These are phyloP conservation scores for Diaporthe eres DNA, from an alignment of 2,329 filamentous ascomycete species.

Conservation along the genomic window DNA sequence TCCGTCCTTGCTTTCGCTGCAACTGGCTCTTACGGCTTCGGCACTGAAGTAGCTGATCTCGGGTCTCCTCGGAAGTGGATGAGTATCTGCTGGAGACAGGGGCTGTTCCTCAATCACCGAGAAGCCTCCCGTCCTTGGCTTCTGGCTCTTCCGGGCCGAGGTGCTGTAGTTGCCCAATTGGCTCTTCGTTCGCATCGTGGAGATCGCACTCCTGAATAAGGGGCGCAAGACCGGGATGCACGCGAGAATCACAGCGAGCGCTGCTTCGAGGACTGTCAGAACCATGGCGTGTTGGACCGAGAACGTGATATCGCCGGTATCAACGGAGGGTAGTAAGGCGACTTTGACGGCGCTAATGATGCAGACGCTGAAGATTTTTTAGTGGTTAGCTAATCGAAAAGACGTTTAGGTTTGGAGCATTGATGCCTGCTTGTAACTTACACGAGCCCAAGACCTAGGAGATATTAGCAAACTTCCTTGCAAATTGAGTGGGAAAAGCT, in stretches of 20 bases:
- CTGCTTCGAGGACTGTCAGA: constrained; percentile 34
- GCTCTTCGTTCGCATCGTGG: constrained; percentile 12
- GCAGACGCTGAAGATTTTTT: constrained; percentile 17
- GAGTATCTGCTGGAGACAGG: not conserved
- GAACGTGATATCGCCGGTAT: constrained; percentile 36
- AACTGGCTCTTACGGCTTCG: constrained; percentile 16
- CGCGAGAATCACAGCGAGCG: constrained; percentile 25
- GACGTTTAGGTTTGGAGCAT: not conserved
- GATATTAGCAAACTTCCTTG: not conserved
- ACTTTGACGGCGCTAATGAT: constrained; percentile 38
- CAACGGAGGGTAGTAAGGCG: constrained; percentile 31
- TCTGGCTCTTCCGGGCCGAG: constrained; percentile 4
- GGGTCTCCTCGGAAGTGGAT: constrained; percentile 15
- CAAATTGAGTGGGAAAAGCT: not conserved
- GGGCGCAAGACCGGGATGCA: constrained; percentile 39
- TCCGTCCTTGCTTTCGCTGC: constrained; percentile 5
- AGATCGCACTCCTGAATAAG: constrained; percentile 20
- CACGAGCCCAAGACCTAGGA: not conserved
- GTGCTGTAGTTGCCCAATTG: not conserved
- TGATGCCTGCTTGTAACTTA: not conserved
- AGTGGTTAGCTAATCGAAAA: not conserved
- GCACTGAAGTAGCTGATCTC: constrained; percentile 22
- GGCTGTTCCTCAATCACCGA: constrained; percentile 28
- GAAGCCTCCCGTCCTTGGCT: constrained; percentile 17
- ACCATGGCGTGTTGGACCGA: constrained; percentile 27